A percentile compares a stretch with the other conserved stretches of the same genome.
Evolutionary conservation across 2,329 filamentous ascomycete genomes (phyloP).

Genomic region (Colletotrichum noveboracense): DNA sequence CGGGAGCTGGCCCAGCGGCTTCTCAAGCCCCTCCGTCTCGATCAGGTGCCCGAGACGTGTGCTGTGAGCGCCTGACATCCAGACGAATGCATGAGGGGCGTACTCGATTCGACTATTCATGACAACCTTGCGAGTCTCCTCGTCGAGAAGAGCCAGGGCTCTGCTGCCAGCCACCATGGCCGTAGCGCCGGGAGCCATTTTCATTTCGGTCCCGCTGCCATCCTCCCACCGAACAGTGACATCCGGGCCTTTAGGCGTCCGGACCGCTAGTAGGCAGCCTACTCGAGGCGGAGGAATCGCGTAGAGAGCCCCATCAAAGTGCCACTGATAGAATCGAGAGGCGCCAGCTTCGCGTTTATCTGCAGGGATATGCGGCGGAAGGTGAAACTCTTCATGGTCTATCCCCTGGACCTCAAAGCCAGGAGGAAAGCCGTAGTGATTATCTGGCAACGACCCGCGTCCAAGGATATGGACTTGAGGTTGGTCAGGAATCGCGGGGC

Average conservation of each 20-base stretch:
- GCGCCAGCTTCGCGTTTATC: background rate
- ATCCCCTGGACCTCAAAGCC: background rate
- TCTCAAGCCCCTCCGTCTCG: background rate
- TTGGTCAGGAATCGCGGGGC: slow-evolving; percentile 43
- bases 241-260: background rate
- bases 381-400: background rate
- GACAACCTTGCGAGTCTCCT: slow-evolving; percentile 42
- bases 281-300: background rate
- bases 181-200: slow-evolving; percentile 45
- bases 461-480: slow-evolving; percentile 40
- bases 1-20: background rate
- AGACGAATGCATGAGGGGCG: slow-evolving; percentile 48
- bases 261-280: background rate
- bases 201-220: slow-evolving; percentile 45
- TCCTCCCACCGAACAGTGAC: slow-evolving; percentile 25
- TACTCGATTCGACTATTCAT: slow-evolving; percentile 53
- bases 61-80: slow-evolving; percentile 45
- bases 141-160: slow-evolving; percentile 42
- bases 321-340: background rate
- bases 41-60: slow-evolving; percentile 40
- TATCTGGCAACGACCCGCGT: background rate
- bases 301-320: background rate
- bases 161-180: slow-evolving; percentile 49
- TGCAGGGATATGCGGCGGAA: background rate
- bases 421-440: background rate